Evolutionary conservation across 257 asterid species (phyloP).

Genomic region (Cruciata laevipes): DNA sequence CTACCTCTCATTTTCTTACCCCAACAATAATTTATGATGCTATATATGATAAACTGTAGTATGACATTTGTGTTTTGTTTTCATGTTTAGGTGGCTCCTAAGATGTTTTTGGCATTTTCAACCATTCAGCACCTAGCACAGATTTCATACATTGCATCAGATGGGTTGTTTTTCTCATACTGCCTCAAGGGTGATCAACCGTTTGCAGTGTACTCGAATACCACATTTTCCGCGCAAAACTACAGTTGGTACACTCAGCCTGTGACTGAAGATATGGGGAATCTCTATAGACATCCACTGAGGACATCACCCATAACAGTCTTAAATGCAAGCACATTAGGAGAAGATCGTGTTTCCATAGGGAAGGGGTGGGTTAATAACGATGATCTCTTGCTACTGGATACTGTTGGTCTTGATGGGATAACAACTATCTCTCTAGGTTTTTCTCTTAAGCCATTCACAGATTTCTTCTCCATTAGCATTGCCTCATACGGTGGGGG

Average conservation of each 20-base stretch:
- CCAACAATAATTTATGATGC: not conserved
- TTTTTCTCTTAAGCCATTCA: conserved; percentile 24
- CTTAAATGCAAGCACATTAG: conserved; percentile 28
- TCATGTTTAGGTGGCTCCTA: conserved; percentile 21
- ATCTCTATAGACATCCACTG: conserved; percentile 28
- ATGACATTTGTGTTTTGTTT: not conserved
- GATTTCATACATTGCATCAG: conserved; percentile 39
- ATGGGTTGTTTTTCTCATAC: conserved; percentile 46
- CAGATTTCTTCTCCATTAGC: conserved; percentile 20
- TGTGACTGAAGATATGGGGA: conserved; percentile 30
- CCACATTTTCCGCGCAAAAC: conserved; percentile 18
- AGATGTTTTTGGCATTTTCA: conserved; percentile 38
- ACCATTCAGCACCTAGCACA: conserved; percentile 40
- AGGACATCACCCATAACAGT: not conserved
- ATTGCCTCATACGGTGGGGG: conserved; percentile 26
- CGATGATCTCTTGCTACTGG: conserved; percentile 24
- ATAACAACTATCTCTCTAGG: conserved; percentile 41
- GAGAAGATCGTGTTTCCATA: conserved; percentile 32
- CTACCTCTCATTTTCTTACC: not conserved
- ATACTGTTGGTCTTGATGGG: conserved; percentile 23
- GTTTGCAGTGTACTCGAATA: conserved; percentile 45
- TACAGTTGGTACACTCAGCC: conserved; percentile 41
- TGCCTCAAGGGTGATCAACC: conserved; percentile 23
- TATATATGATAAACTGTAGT: not conserved
- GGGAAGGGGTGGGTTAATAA: conserved; percentile 35